Base-by-base conservation (phyloP, 768 basidiomycete species). In the Amylocystis lapponica region DNA sequence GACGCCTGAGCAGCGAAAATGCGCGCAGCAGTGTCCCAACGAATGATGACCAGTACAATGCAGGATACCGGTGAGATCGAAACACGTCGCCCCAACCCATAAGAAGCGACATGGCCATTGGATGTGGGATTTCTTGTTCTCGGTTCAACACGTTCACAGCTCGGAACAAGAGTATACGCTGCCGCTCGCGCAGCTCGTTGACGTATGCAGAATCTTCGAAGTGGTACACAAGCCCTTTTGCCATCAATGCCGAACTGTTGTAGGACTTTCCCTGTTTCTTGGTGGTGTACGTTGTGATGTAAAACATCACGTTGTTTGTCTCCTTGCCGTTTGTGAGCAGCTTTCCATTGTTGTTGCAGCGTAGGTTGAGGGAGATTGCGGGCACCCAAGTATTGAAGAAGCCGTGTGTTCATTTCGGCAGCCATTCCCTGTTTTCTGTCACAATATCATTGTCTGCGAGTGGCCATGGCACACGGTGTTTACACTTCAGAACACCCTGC, bases 1-100 rank as follows among this genome's bases (percentile, higher is more conserved):
- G n/a, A n/a, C n/a, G n/a, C n/a, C n/a, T n/a, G n/a, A 46, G 27
- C 12, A 51, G 46, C 0, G 62, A 63, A 49, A 46, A 63, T n/a
- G 22, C 41, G 13, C 43, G 30, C 1, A 47, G 20, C 9, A 71
- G 47, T 0, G 38, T 36, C 0, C 43, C 23, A 0, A 56, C 34
- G 22, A 68, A 58, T 0, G 54, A 46, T 2, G 56, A 53, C 66
- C 66, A 71, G 32, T 66, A 68, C 0, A 74, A 53, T 0, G 60
- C 45, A 0, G 41, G 40, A 39, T 69, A 74, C 3, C 48, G 43
- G 40, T 76, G 72, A 0, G 68, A 74, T 0, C 19, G 19, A 21
- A 60, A 67, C 0, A 23, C 27, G 38, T 76, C 68, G 0, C 66
- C 68, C 68, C 66, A 72, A 2, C 66, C 68, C 71, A 74, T 72